Evolutionary conservation across 192 early-diverging fungal species (phyloP).

Genomic region (Diversispora eburnea): DNA sequence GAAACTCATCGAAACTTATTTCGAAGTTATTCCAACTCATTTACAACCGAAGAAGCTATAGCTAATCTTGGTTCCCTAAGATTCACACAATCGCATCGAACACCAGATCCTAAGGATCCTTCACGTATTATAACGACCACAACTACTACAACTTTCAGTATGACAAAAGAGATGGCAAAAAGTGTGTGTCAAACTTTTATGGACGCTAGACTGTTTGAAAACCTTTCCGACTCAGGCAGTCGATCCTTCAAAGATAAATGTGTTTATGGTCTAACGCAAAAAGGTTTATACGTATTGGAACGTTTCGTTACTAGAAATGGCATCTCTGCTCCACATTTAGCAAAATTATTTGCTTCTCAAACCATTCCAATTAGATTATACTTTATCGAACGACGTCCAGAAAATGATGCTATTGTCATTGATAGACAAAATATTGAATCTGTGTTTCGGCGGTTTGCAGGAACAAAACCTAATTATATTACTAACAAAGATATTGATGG

Average conservation of each 20-base stretch:
- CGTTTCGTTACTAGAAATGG: slow-evolving; percentile 46
- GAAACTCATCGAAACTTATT: slow-evolving; percentile 48
- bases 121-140: slow-evolving; percentile 47
- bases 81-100: slow-evolving; percentile 45
- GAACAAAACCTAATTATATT: slow-evolving; percentile 37
- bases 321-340: slow-evolving; percentile 36
- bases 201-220: slow-evolving; percentile 47
- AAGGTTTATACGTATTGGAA: slow-evolving; percentile 49
- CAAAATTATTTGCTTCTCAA: slow-evolving; percentile 30
- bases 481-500: slow-evolving; percentile 12
- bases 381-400: slow-evolving; percentile 41
- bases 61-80: slow-evolving; percentile 43
- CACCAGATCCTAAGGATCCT: slow-evolving; percentile 49
- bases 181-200: slow-evolving; percentile 52
- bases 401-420: slow-evolving; percentile 49
- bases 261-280: slow-evolving; percentile 45
- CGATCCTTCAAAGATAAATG: slow-evolving; percentile 45
- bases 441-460: slow-evolving; percentile 47
- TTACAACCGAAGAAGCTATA: slow-evolving; percentile 54
- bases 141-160: slow-evolving; percentile 55
- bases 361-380: slow-evolving; percentile 30
- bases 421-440: slow-evolving; percentile 34
- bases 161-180: slow-evolving; percentile 55
- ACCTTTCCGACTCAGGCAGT: slow-evolving; percentile 40
- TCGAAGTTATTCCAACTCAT: slow-evolving; percentile 49